A percentile compares a stretch with the other conserved stretches of the same genome.
Evolutionary conservation across 306 rosid species (phyloP).

Genomic region (Mimosa pudica): DNA sequence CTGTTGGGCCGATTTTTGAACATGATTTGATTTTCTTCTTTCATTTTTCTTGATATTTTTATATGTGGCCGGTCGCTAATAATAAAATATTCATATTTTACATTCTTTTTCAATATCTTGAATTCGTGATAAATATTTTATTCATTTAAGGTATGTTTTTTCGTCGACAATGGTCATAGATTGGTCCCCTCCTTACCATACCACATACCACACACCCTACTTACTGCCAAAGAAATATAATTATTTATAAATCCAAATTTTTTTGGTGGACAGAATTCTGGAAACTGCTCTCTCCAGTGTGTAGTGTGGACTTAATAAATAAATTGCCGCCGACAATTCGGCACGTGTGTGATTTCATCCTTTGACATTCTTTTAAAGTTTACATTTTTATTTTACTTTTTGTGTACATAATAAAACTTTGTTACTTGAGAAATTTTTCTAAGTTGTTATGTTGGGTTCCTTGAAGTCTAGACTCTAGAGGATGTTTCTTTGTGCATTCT

Average conservation of each 20-base stretch:
- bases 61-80: slow-evolving; percentile 33
- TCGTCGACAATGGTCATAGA: slow-evolving; percentile 32
- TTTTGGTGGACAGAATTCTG: not conserved
- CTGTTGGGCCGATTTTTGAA: slow-evolving; percentile 21
- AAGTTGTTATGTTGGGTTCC: not conserved
- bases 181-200: slow-evolving; percentile 23
- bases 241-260: not conserved
- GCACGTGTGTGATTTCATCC: slow-evolving; percentile 34
- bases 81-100: not conserved
- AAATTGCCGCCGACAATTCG: slow-evolving; percentile 44
- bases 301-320: not conserved
- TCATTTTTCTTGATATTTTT: not conserved
- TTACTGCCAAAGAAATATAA: not conserved
- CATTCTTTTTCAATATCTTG: slow-evolving; percentile 19
- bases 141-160: slow-evolving; percentile 1
- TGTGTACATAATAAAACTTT: not conserved
- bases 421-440: not conserved
- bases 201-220: not conserved
- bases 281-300: slow-evolving; percentile 25
- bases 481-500: not conserved
- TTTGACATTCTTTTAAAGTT: not conserved
- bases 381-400: not conserved
- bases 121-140: not conserved
- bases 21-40: not conserved
- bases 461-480: not conserved